phyloP scores from a whole-genome alignment of 1,139 yeast genomes.

The Wickerhamiella infanticola region DNA sequence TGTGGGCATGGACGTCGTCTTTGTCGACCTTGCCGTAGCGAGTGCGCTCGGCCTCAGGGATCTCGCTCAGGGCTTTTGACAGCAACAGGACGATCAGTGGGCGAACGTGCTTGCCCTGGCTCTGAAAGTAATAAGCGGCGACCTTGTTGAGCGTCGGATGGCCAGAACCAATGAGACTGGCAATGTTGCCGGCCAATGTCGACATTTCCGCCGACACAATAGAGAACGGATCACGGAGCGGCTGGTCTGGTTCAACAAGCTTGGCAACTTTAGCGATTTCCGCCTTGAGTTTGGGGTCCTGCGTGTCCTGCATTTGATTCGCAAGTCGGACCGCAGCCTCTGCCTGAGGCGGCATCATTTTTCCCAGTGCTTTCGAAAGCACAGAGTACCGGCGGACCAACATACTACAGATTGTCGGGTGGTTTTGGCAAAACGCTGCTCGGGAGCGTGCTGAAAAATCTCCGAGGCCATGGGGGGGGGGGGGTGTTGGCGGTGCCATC shows the following conservation, averaged over 20 bases:
- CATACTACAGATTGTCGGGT: neutral
- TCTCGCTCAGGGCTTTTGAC: conserved; percentile 64
- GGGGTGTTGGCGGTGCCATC: too few relatives aligned
- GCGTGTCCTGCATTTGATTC: conserved; percentile 1
- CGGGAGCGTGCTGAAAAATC: too few relatives aligned
- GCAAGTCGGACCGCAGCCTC: conserved; percentile 1
- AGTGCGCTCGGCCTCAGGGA: conserved; percentile 56
- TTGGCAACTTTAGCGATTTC: conserved; percentile 70
- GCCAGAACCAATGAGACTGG: conserved; percentile 74
- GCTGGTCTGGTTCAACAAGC: conserved; percentile 54
- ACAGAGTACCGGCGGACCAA: conserved; percentile 13
- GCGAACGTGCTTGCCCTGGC: conserved; percentile 90
- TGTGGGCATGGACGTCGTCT: conserved; percentile 20
- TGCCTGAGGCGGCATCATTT: conserved; percentile 8
- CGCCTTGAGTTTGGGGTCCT: conserved; percentile 8
- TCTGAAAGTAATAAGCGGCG: conserved; percentile 83
- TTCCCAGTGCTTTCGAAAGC: conserved; percentile 17
- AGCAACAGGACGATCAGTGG: conserved; percentile 76
- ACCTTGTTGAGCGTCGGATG: conserved; percentile 86
- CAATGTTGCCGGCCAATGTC: conserved; percentile 71
- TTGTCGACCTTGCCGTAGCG: conserved; percentile 27
- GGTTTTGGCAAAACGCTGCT: too few relatives aligned
- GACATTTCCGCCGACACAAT: conserved; percentile 95
- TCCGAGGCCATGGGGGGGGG: too few relatives aligned
- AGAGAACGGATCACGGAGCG: conserved; percentile 65